A percentile compares a stretch with the other conserved stretches of the same genome.
These are phyloP conservation scores for Acidomyces sp. DNA, from an alignment of 495 filamentous ascomycete genomes.

Conservation along the genomic window DNA sequence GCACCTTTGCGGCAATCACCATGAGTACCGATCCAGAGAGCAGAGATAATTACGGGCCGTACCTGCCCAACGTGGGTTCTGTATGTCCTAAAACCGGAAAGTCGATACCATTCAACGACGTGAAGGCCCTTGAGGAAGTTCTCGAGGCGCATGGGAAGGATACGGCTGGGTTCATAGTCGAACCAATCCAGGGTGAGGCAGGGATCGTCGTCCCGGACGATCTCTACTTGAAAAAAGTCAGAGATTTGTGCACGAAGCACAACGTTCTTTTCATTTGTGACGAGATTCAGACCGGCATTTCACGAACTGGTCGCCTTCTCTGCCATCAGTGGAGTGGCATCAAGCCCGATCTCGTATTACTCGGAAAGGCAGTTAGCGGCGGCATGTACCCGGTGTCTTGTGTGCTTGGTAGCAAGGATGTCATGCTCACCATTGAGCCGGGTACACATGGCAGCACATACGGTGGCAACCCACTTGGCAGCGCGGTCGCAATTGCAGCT, in stretches of 20 bases:
- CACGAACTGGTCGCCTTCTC: conserved; percentile 81
- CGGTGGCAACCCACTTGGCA: conserved; percentile 93
- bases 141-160: conserved; percentile 69
- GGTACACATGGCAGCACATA: conserved; percentile 96
- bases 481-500: conserved; percentile 91
- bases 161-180: conserved; percentile 86
- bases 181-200: conserved; percentile 96
- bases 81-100: conserved; percentile 62
- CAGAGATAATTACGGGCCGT: conserved; percentile 91
- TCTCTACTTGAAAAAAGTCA: conserved; percentile 70
- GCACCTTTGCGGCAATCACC: conserved; percentile 90
- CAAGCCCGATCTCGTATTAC: conserved; percentile 84
- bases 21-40: conserved; percentile 92
- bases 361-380: conserved; percentile 95
- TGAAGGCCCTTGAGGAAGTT: conserved; percentile 64
- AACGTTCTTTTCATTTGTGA: conserved; percentile 93
- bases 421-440: conserved; percentile 96
- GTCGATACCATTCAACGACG: conserved; percentile 72
- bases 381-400: conserved; percentile 98
- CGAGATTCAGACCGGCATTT: conserved; percentile 97
- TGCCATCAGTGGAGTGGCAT: conserved; percentile 91
- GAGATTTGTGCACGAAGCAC: conserved; percentile 79
- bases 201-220: conserved; percentile 93
- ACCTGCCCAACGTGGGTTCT: conserved; percentile 76
- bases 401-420: conserved; percentile 72